Base-by-base conservation (phyloP, 768 basidiomycete genomes). In the Gelatoporia subvermispora region DNA sequence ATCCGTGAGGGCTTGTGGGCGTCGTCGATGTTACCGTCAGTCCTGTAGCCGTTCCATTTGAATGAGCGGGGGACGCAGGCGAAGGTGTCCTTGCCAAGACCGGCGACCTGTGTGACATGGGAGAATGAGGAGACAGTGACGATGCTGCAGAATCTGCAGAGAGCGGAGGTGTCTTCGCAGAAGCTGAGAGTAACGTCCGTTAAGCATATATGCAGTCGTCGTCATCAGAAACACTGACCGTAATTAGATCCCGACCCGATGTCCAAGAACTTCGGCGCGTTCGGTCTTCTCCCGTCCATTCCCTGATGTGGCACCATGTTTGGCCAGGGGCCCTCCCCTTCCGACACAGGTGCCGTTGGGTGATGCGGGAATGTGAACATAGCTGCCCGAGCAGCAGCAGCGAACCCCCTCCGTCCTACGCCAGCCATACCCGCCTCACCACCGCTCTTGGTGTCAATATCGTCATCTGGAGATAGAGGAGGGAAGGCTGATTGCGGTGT, bases 371-470 rank as follows among this genome's bases (percentile, higher is more conserved):
- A 16, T 28, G 69, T 49, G 51, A 74, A 67, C 72, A 82, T 69
- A 8, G 80, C 81, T 0, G 82, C 83, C 38, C 81, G 79, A 45
- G 84, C 81, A 9, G 79, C 87, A 16, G 90, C 87, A 11, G 73
- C 75, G 50, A 93, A 93, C 0, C 88, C 92, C 55, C 91, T 71
- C 51, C 92, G 72, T 8, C 92, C 92, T 7, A 94, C 90, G 8
- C 92, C 92, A 0, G 92, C 92, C 92, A 94, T 93, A 1, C 88
- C 87, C 8, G 87, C 88, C 45, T 74, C 81, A 7, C 88, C 88
- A 3, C 88, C 87, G 2, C 60, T 74, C 61, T 84, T 81, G n/a
- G 87, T 89, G 59, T 87, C 78, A 8, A 83, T 72, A 28, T 77
- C 50, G 37, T 28, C 41, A 7, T 15, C 23, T 8, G 38, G 45